Conservation (phyloP, 116 monocot species). For the Trichopus zeylanicus region DNA sequence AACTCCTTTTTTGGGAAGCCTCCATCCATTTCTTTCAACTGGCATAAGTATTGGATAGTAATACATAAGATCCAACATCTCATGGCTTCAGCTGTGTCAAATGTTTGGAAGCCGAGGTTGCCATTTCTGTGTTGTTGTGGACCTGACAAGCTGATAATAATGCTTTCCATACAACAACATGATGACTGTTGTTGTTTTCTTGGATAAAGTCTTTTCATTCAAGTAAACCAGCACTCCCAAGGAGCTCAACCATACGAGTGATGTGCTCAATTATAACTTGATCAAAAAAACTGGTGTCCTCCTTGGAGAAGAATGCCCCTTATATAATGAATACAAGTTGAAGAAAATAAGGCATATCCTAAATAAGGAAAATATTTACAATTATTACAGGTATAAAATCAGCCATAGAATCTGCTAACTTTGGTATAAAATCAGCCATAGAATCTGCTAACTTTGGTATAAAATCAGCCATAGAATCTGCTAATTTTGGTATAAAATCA, state of each 20-base stretch:
- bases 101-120: constrained; percentile 35
- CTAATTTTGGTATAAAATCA: too few relatives aligned
- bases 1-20: constrained; percentile 25
- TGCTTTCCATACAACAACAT: constrained; percentile 49
- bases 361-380: too few relatives aligned
- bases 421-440: too few relatives aligned
- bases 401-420: too few relatives aligned
- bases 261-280: too few relatives aligned
- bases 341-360: too few relatives aligned
- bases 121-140: constrained; percentile 43
- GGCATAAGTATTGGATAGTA: constrained; percentile 57
- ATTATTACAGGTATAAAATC: too few relatives aligned
- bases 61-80: constrained; percentile 47
- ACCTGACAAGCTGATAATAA: constrained; percentile 56
- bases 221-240: constrained; percentile 53
- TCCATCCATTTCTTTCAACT: constrained; percentile 35
- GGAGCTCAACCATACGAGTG: constrained; percentile 80
- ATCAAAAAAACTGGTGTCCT: too few relatives aligned
- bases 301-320: too few relatives aligned
- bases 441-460: too few relatives aligned
- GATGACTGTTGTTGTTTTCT: constrained; percentile 34
- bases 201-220: constrained; percentile 60
- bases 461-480: too few relatives aligned
- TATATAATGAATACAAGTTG: too few relatives aligned
- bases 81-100: constrained; percentile 33